Evolutionary conservation across 495 filamentous ascomycete genomes (phyloP).

Genomic region (Penicillium egyptiacum): DNA sequence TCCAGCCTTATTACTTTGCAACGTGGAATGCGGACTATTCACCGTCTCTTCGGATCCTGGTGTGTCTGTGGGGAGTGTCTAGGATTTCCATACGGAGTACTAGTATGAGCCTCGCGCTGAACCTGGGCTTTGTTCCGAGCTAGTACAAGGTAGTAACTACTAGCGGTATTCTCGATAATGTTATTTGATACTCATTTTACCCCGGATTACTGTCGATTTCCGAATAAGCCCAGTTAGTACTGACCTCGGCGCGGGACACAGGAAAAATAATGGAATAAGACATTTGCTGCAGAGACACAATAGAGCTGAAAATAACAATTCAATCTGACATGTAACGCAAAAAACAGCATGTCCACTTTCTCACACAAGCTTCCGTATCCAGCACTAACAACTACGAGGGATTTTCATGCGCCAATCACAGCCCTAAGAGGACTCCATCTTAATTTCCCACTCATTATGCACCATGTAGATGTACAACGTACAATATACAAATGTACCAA

Average conservation of each 20-base stretch:
- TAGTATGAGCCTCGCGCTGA: conserved; percentile 3
- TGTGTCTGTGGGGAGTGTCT: neutral
- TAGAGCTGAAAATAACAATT: neutral
- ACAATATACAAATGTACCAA: neutral
- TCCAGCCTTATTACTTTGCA: neutral
- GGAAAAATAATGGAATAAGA: neutral
- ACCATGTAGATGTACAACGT: neutral
- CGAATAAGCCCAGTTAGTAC: conserved; percentile 2
- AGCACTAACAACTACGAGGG: conserved; percentile 28
- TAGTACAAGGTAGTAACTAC: neutral
- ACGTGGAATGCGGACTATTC: neutral
- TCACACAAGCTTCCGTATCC: conserved; percentile 11
- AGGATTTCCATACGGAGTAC: neutral
- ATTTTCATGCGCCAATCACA: conserved; percentile 32
- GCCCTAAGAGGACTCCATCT: neutral
- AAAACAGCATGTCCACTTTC: conserved; percentile 6
- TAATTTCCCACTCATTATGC: conserved; percentile 5
- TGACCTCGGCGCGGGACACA: conserved; percentile 10
- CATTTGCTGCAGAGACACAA: too few species aligned
- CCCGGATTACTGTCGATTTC: conserved; percentile 7
- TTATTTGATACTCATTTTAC: conserved; percentile 5
- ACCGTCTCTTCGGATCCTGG: neutral
- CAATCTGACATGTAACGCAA: neutral
- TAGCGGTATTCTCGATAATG: conserved; percentile 1
- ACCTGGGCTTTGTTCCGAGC: neutral